A percentile compares a stretch with the other conserved stretches of the same genome.
These are phyloP conservation scores for Arbutus unedo DNA, from an alignment of 148 eudicot genomes.

Conservation along the genomic window DNA sequence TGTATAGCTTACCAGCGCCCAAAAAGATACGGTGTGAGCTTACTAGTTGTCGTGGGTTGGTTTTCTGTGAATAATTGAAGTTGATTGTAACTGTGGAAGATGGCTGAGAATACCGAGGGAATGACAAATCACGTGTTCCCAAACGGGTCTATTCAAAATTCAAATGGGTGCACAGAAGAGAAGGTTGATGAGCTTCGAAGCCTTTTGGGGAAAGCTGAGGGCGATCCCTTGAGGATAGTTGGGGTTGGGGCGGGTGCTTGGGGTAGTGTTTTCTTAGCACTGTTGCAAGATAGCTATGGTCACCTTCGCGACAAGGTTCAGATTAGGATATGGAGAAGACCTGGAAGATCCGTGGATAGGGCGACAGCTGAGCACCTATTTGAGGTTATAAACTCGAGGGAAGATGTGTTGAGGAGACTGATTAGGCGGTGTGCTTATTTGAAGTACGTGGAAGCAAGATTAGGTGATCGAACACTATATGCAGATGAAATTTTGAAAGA, in stretches of 20 bases:
- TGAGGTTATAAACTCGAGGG: conserved; percentile 81
- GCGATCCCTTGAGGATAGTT: conserved; percentile 72
- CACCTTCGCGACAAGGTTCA: conserved; percentile 57
- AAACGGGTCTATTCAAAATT: conserved; percentile 36
- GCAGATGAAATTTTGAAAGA: conserved; percentile 91
- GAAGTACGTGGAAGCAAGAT: conserved; percentile 82
- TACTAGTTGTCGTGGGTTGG: conserved; percentile 5
- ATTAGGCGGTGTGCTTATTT: conserved; percentile 80
- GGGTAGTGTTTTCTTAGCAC: conserved; percentile 81
- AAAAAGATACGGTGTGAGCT: background rate
- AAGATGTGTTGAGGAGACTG: conserved; percentile 71
- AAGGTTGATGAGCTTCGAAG: conserved; percentile 65
- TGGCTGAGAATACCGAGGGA: conserved; percentile 40
- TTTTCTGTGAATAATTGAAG: conserved; percentile 10
- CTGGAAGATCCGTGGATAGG: conserved; percentile 61
- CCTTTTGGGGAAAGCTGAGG: conserved; percentile 55
- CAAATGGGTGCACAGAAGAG: conserved; percentile 46
- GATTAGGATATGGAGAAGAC: conserved; percentile 78
- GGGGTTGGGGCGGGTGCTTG: conserved; percentile 91
- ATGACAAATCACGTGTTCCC: conserved; percentile 20
- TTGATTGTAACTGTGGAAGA: conserved; percentile 20
- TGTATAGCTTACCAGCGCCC: background rate
- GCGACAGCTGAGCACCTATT: conserved; percentile 71
- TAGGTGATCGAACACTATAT: conserved; percentile 67
- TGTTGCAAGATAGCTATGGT: conserved; percentile 77